A percentile compares a stretch with the other conserved stretches of the same genome.
phyloP scores from a whole-genome alignment of 1,284 basidiomycete genomes.

The Vanrija humicola region DNA sequence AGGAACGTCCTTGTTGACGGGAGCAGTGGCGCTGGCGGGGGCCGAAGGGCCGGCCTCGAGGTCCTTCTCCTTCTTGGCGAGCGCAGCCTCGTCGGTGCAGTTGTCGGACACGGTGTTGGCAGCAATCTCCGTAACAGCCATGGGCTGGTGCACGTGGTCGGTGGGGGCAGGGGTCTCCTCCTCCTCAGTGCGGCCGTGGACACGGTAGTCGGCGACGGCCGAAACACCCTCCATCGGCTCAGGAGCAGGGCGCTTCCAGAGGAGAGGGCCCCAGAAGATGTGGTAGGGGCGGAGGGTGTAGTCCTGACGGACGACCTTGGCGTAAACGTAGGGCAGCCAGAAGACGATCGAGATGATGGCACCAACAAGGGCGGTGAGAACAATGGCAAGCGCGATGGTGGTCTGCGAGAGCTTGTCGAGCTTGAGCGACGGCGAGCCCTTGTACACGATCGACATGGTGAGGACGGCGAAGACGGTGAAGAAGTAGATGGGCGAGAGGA shows the following conservation, averaged over 20 bases:
- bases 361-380: slow-evolving; percentile 49
- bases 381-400: slow-evolving; percentile 47
- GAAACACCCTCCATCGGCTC: slow-evolving; percentile 3
- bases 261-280: slow-evolving; percentile 52
- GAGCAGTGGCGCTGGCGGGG: background rate
- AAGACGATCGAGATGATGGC: slow-evolving; percentile 49
- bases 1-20: background rate
- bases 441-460: slow-evolving; percentile 46
- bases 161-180: background rate
- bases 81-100: background rate
- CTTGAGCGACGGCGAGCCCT: slow-evolving; percentile 45
- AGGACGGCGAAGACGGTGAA: slow-evolving; percentile 41
- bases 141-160: slow-evolving; percentile 2
- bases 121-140: background rate
- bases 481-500: slow-evolving; percentile 49
- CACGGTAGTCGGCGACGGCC: slow-evolving; percentile 9
- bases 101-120: background rate
- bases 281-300: slow-evolving; percentile 51
- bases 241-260: slow-evolving; percentile 50
- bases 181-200: slow-evolving; percentile 5
- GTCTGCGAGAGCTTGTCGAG: slow-evolving; percentile 38
- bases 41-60: background rate
- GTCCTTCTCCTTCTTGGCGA: slow-evolving; percentile 4
- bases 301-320: slow-evolving; percentile 52
- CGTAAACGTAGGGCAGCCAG: slow-evolving; percentile 53